Base-by-base conservation (phyloP, 352 stramenopile genomes). In the Globisporangium iwayamae region DNA sequence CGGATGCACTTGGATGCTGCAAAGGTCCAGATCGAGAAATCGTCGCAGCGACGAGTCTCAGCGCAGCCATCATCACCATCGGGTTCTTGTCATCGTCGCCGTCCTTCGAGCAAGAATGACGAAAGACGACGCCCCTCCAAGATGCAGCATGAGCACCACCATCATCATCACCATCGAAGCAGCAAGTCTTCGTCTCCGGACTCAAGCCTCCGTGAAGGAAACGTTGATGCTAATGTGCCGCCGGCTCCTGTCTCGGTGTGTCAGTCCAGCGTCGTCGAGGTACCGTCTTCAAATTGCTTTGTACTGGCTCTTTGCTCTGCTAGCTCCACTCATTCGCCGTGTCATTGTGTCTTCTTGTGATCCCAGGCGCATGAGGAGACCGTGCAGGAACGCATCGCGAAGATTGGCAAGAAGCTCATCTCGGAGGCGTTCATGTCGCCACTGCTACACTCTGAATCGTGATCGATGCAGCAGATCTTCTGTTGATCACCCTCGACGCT, bases 341-440 rank as follows among this genome's bases (percentile, higher is more conserved):
- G 11, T 58, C 51, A 14, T 10, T 30, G 11, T 45, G 10, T 7
- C 55, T 20, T 18, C 50, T 46, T 14, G 18, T 63, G 28, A n/a
- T 6, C 4, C n/a, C 4, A 69, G 67, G 46, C 22, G 4, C 50
- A 54, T 13, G 61, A 66, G 14, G 43, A 62, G 18, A 65, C 65
- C 5, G 72, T 91, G 1, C 73, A 83, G 22, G 68, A 81, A 32
- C 79, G 78, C 20, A 90, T 91, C 39, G 85, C 85, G 0, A 73
- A 80, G 58, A 90, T 93, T 55, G 85, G 85, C 9, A 79, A 88
- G 59, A 84, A 84, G 46, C 76, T 93, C 62, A 72, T 91, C 9
- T 66, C 76, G 10, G 81, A 91, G 61, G 82, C 83, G 30, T 89
- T 93, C 60, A 59, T 62, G 48, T 32, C 65, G 28, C 62, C 63